These are phyloP conservation scores for Mycena crocata DNA, from an alignment of 768 basidiomycete genomes.

Conservation along the genomic window DNA sequence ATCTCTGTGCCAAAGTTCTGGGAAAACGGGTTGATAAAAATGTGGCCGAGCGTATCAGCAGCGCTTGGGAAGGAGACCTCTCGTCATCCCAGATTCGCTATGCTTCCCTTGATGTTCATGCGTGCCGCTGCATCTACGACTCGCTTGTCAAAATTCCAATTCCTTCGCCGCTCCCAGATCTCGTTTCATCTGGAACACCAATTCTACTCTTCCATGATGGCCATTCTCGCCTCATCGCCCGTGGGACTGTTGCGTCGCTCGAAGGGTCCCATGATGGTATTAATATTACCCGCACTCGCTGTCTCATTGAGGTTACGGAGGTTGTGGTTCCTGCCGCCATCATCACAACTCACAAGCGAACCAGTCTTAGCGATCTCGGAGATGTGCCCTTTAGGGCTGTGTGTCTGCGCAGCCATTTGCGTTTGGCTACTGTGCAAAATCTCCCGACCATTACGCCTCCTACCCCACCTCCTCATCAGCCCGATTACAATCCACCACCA, in stretches of 20 bases:
- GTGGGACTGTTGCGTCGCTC: neutral
- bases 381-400: neutral
- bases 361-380: neutral
- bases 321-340: slow-evolving; percentile 9
- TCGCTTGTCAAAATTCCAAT: neutral
- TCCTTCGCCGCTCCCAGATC: neutral
- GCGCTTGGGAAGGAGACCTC: no score
- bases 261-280: neutral
- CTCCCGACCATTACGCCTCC: no score
- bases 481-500: neutral
- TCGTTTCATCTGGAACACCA: no score
- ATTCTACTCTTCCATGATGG: neutral
- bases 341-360: no score
- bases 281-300: slow-evolving; percentile 30
- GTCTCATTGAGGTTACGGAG: slow-evolving; percentile 18
- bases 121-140: neutral
- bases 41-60: no score
- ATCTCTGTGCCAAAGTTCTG: slow-evolving; percentile 44
- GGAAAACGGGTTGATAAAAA: slow-evolving; percentile 33
- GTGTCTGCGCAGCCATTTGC: slow-evolving; percentile 11
- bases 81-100: neutral
- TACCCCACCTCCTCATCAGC: no score
- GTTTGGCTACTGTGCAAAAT: no score
- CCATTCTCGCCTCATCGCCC: neutral
- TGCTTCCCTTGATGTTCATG: slow-evolving; percentile 1